Base-by-base conservation (phyloP, 805 yeast species). In the Kodamaea lidongshanica region DNA sequence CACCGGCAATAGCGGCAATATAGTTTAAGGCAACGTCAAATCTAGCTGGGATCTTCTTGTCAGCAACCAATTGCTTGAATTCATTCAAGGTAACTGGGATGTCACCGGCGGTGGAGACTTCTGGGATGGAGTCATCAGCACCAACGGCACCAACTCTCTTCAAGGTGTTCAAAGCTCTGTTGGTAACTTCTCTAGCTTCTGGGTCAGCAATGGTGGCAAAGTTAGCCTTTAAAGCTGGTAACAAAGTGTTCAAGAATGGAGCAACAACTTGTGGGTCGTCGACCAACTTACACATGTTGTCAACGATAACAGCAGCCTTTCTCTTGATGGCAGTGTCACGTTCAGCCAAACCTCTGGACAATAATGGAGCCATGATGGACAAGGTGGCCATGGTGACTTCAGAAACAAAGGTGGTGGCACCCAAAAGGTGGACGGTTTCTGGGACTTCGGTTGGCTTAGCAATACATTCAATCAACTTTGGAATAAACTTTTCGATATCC, bases 221-320 rank as follows among this genome's bases (percentile, higher is more conserved):
- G 84, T 92, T 92, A 63, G 79, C 66, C 79, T 85, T 85, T 69
- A 92, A 76, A 58, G 96, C 84, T 64, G 99, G 99, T 75, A 86
- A 82, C 58, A 92, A 79, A 63, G 81, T 83, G 70, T 74, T 72
- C 81, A 92, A 73, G 85, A 92, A 92, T 50, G 99, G 98, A 75
- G 97, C 99, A 70, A 92, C 95, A 61, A 92, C 94, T 74, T 92
- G 97, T 54, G 98, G 98, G 66, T 92, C 98, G 65, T 92, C 98
- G 74, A 92, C 99, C 70, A 92, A 85, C 73, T 92, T 92, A 84
- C 98, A 92, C 99, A 92, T 92, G 95, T 92, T 92, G 70, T 92
- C 99, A 58, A 89, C 83, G 70, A 92, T 92, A 64, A 92, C 98
- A 52, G 98, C 98, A 59, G 97, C 82, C 77, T 92, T 92, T 79